Evolutionary conservation across 148 eudicot species (phyloP), one percentile per base, ranked within the genome.

Genomic region (Camellia sinensis): DNA sequence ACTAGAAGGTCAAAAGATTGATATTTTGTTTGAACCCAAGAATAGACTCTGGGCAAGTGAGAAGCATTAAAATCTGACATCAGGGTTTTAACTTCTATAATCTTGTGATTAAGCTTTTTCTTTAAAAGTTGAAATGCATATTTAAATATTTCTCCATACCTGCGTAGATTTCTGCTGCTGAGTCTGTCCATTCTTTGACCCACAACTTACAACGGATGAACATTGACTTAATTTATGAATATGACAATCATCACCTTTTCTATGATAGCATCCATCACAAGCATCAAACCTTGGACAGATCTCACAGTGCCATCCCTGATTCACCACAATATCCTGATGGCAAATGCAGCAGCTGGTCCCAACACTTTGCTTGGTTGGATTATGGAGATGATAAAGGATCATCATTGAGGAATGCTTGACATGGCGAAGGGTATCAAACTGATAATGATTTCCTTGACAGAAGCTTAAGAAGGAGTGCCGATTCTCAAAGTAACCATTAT

Each of bases 351-450:
- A 90, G 63, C 29, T 71, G 29, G 48, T 79, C 50, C 81, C 83
- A 19, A 12, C n/a, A 40, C 17, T 85, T 44, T 83, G 67, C 64
- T 79, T 80, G 37, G 64, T 79, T 50, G 82, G 80, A 76, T 90
- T 84, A 62, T 88, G 90, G 73, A 95, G 90, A 83, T 95, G 91
- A 80, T 95, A 86, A 46, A 95, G 76, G 62, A 95, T 93, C 98
- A 93, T 95, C 94, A 90, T 84, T 63, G 98, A 93, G 5, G 97
- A 89, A 82, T 95, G 93, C 88, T 93, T 95, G 53, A 97, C 98
- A 80, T 91, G 94, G 4, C 93, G 92, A 81, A 89, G 94, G 6
- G 94, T 77, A 78, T 91, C 94, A 80, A 95, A 95, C 80, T 91
- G 93, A 71, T 90, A 95, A 84, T 90, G 88, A 66, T 90, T 93